Evolutionary conservation across 371 early-diverging fungal species (phyloP).

Genomic region (Umbelopsis sp.): DNA sequence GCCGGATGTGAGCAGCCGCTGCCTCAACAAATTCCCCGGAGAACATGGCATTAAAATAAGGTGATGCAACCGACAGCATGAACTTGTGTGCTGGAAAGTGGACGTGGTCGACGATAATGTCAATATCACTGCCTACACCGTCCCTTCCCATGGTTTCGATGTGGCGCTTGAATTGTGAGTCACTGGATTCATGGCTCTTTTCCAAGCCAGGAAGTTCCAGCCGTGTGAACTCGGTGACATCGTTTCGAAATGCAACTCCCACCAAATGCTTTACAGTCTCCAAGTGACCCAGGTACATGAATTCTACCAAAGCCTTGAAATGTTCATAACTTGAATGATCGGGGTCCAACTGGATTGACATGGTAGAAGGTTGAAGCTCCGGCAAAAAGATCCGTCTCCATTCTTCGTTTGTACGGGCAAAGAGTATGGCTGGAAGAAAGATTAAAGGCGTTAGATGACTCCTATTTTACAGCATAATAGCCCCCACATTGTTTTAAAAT

Average conservation of each 20-base stretch:
- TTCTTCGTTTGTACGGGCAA: slow-evolving; percentile 3
- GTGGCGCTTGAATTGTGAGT: slow-evolving; percentile 18
- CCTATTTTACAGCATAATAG: neutral
- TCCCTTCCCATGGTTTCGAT: slow-evolving; percentile 12
- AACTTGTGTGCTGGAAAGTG: slow-evolving; percentile 28
- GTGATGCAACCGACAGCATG: slow-evolving; percentile 35
- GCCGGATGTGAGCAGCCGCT: slow-evolving; percentile 28
- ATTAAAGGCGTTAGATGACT: neutral
- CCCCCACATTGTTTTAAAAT: neutral
- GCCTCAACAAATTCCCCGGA: slow-evolving; percentile 39
- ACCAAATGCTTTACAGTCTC: slow-evolving; percentile 9
- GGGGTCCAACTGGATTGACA: neutral
- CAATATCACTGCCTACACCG: slow-evolving; percentile 6
- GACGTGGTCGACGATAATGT: neutral
- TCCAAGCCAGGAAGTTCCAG: slow-evolving; percentile 18
- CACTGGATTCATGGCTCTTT: slow-evolving; percentile 18
- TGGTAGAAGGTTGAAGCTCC: slow-evolving; percentile 9
- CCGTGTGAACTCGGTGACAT: slow-evolving; percentile 16
- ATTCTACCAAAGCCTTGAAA: neutral
- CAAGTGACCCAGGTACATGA: slow-evolving; percentile 13
- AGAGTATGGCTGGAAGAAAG: neutral
- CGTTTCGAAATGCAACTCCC: slow-evolving; percentile 11
- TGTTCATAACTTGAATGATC: neutral
- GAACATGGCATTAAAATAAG: slow-evolving; percentile 47
- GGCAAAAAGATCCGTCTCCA: slow-evolving; percentile 10